Base-by-base conservation (phyloP, 352 stramenopile species). In the Blastocystis sp. region DNA sequence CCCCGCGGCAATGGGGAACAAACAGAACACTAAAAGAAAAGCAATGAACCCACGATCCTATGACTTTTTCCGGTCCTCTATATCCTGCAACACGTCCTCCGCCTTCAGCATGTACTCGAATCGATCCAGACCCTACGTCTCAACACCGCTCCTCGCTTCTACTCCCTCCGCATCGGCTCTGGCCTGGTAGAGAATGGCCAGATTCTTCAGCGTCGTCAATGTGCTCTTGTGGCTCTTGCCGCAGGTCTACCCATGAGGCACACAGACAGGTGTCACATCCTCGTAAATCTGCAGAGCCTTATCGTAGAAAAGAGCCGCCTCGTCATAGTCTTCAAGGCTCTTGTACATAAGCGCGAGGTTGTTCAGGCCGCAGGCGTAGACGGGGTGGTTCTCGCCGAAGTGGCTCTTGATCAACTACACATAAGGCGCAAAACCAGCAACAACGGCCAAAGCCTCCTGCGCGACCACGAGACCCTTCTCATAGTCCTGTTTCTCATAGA, bases 261-360 rank as follows among this genome's bases (percentile, higher is more conserved):
- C 3, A 6, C n/a, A 17, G 9, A 43, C n/a, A 11, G 21, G 11
- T 11, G 19, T 19, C 21, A 87, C 76, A 70, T 87, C 61, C 52
- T 87, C 76, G 48, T 87, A 87, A 3, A 87, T 87, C 14, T 87
- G 61, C n/a, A 87, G 61, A 40, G 76, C 76, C 45, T 87, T 87
- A 28, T 87, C 76, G 43, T 87, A 87, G 61, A 70, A 87, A 2
- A 76, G 28, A 10, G 76, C 61, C 19, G 76, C 76, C 43, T 76
- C 61, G 43, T 87, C 76, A 52, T 87, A 87, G 14, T 87, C 76
- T 43, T 76, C 76, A 34, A 76, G 38, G 48, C 76, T 87, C 59
- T 87, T 87, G 64, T 76, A 87, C 76, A 87, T 87, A 17, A 87
- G n/a, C 21, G 76, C 76, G 3, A 87, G 61, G 42, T 87, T 76